Conservation (phyloP, 2,329 filamentous ascomycete species). For the Metarhizium sp. region DNA sequence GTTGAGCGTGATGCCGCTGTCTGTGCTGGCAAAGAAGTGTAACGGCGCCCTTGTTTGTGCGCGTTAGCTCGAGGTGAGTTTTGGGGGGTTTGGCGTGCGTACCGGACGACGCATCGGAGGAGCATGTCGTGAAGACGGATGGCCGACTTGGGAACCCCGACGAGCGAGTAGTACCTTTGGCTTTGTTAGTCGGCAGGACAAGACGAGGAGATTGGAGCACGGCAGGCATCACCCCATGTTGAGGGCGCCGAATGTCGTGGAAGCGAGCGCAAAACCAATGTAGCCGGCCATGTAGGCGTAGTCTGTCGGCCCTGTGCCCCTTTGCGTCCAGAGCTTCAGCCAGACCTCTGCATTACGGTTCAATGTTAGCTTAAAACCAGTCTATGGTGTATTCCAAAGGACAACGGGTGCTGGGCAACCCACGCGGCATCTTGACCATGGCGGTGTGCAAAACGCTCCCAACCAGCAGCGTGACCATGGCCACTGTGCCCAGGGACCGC, state of each 20-base stretch:
- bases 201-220: accelerated
- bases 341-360: slow-evolving; percentile 13
- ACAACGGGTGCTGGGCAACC: neutral
- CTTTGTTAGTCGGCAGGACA: neutral
- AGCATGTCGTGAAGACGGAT: slow-evolving; percentile 14
- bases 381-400: neutral
- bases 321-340: slow-evolving; percentile 17
- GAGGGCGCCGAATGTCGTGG: slow-evolving; percentile 8
- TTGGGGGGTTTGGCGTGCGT: neutral
- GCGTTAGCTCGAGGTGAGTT: too few relatives aligned
- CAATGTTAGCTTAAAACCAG: neutral
- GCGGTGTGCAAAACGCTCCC: slow-evolving; percentile 7
- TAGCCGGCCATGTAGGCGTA: slow-evolving; percentile 15
- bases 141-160: slow-evolving; percentile 13
- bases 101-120: slow-evolving; percentile 12
- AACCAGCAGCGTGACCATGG: slow-evolving; percentile 10
- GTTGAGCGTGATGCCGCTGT: slow-evolving; percentile 31
- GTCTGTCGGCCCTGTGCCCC: slow-evolving; percentile 11
- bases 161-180: slow-evolving; percentile 15
- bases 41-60: slow-evolving; percentile 20
- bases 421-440: slow-evolving; percentile 16
- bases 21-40: slow-evolving; percentile 29
- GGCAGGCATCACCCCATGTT: slow-evolving; percentile 5
- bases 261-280: slow-evolving; percentile 11
- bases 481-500: slow-evolving; percentile 14